Base-by-base conservation (phyloP, 2,329 filamentous ascomycete genomes). In the Pseudocercospora eumusae region DNA sequence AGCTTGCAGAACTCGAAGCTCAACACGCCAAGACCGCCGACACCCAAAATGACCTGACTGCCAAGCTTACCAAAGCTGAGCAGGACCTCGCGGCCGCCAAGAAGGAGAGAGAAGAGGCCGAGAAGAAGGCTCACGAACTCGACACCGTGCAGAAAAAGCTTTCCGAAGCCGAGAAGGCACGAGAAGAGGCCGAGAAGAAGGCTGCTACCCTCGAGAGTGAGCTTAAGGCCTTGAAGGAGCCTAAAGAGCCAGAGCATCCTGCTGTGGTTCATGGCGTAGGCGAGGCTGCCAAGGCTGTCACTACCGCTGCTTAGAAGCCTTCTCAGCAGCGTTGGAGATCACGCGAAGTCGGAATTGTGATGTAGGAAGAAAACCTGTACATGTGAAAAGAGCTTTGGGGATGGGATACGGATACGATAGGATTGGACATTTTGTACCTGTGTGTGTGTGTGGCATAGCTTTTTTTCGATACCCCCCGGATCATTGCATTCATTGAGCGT, bases 1-100 rank as follows among this genome's bases (percentile, higher is more conserved):
- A 65, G 45, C 42, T 65, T 25, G 58, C 61, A 49, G 63, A 60
- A 27, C 60, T 63, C 50, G 60, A 65, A 21, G 58, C 59, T 36
- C 57, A 45, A 31, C 21, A 28, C 33, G 36, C 57, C 33, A 42
- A 60, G 31, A 58, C 59, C 13, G 33, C 47, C 27, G 62, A 62
- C 10, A n/a, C 57, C 6, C 57, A 45, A 5, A 50, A 56, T n/a
- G 57, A 63, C 15, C 36, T 60, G 9, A 54, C 59, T 18, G 55
- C 61, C 21, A 59, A 63, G 57, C 57, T 65, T 7, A 45, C 57
- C 18, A 49, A 61, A 15, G 36, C 63, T 9, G 55, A 58, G 25
- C 55, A 57, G n/a, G 60, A 65, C 5, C 55, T 65, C 25, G 56
- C 58, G 25, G 18, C 61, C 33, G 57, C 50, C 23, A 61, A 63